Evolutionary conservation across 2,329 filamentous ascomycete genomes (phyloP).

Genomic region (Blastomyces emzantsi): DNA sequence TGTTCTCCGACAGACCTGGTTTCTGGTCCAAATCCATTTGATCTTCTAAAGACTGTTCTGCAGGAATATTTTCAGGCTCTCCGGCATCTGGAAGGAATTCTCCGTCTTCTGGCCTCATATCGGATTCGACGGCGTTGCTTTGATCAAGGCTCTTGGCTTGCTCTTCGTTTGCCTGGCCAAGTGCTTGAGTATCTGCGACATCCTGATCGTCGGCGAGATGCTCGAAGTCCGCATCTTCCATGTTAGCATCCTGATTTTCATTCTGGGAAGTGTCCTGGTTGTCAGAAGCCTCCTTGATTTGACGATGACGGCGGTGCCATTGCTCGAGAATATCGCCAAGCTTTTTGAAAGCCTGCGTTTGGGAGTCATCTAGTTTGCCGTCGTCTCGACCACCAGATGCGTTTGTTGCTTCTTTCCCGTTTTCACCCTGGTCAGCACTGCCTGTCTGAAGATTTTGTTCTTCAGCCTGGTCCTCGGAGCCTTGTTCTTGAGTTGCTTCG

Average conservation of each 20-base stretch:
- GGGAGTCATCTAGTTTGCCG: slow-evolving; percentile 29
- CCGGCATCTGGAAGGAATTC: slow-evolving; percentile 50
- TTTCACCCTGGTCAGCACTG: slow-evolving; percentile 31
- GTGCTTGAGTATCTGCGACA: slow-evolving; percentile 77
- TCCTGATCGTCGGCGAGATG: slow-evolving; percentile 79
- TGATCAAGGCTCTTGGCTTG: slow-evolving; percentile 80
- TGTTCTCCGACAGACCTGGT: slow-evolving; percentile 25
- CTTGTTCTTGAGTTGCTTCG: slow-evolving; percentile 35
- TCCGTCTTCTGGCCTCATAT: slow-evolving; percentile 47
- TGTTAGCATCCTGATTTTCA: slow-evolving; percentile 56
- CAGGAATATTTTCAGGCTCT: slow-evolving; percentile 28
- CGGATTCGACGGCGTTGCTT: slow-evolving; percentile 71
- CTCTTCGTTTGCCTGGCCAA: slow-evolving; percentile 81
- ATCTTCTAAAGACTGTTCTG: slow-evolving; percentile 42
- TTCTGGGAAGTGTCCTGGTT: slow-evolving; percentile 46
- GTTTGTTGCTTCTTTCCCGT: slow-evolving; percentile 20
- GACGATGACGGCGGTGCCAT: slow-evolving; percentile 81
- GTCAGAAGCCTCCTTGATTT: slow-evolving; percentile 59
- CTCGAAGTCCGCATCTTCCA: slow-evolving; percentile 77
- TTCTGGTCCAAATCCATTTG: slow-evolving; percentile 35
- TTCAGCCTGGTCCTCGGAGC: slow-evolving; percentile 39
- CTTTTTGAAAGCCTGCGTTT: slow-evolving; percentile 77
- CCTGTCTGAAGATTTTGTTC: slow-evolving; percentile 39
- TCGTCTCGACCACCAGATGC: slow-evolving; percentile 30
- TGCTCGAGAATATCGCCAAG: slow-evolving; percentile 85